Base-by-base conservation (phyloP, 495 filamentous ascomycete genomes). In the Hypoxylon cercidicola region DNA sequence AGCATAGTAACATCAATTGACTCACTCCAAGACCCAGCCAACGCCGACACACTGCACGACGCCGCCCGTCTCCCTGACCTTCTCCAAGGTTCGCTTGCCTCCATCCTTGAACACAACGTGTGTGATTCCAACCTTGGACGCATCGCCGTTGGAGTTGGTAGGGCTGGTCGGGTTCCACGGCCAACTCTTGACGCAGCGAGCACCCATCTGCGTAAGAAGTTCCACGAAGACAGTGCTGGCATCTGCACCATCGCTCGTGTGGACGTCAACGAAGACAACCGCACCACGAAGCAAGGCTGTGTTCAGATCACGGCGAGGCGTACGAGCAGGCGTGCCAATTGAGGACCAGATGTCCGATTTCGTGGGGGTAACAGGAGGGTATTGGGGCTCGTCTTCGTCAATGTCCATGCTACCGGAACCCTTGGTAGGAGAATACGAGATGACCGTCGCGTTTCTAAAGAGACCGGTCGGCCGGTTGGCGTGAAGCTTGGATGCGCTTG, bases 101-200 rank as follows among this genome's bases (percentile, higher is more conserved):
- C 95, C 95, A 76, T 97, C 95, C 70, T 97, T 97, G 78, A 90
- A 99, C 1, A 99, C 87, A 1, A 99, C 91, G 69, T 99, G 95
- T 4, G 95, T 99, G 70, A 97, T 93, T 2, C 91, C 91, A 30
- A 96, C 80, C 72, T 88, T 91, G 20, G 77, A 68, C 5, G 73
- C 69, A 32, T 75, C 72, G 15, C 59, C 62, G 23, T 73, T 71
- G 5, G 71, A 53, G 60, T 73, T 70, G 9, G 70, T 57, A 61
- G 72, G 64, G 40, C 50, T 75, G 39, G 46, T 69, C 8, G 89
- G 89, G 61, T 92, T 95, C 92, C 92, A 96, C 11, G 83, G 83
- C 95, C 95, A 99, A 19, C 81, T 82, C 76, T 89, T 91, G 12
- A 96, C 84, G 65, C 90, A 93, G 25, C 87, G 85, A 15, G 93